Conservation (phyloP, 805 yeast species). For the Starmera quercuum region DNA sequence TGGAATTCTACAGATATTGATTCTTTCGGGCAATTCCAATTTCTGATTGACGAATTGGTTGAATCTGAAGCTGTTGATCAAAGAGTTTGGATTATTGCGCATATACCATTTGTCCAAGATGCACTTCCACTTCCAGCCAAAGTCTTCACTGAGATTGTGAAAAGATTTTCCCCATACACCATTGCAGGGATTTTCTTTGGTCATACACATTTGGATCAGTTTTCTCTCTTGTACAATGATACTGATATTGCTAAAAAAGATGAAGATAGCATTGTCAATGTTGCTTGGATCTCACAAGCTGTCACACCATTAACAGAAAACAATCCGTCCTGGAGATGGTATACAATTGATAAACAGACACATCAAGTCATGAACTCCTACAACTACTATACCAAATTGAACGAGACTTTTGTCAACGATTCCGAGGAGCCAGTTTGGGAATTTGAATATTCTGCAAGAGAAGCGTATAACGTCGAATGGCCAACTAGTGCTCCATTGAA, state of each 20-base stretch:
- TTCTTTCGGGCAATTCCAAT: conserved; percentile 54
- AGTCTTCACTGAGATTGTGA: conserved; percentile 47
- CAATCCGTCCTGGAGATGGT: conserved; percentile 71
- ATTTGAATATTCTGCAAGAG: conserved; percentile 59
- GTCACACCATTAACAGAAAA: conserved; percentile 52
- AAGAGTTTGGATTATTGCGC: conserved; percentile 69
- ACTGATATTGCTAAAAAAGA: conserved; percentile 24
- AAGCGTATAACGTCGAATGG: conserved; percentile 44
- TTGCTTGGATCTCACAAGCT: conserved; percentile 62
- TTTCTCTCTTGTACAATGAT: conserved; percentile 46
- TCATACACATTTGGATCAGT: conserved; percentile 65
- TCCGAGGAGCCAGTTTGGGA: conserved; percentile 57
- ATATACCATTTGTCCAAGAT: conserved; percentile 56
- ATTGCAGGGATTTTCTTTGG: conserved; percentile 67
- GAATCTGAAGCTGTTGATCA: conserved; percentile 50
- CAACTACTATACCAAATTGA: conserved; percentile 51
- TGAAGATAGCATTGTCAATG: conserved; percentile 38
- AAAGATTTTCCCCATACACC: conserved; percentile 60
- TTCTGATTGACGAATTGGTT: conserved; percentile 50
- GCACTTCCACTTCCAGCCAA: conserved; percentile 58
- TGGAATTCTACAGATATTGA: conserved; percentile 47
- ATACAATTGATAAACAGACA: conserved; percentile 54
- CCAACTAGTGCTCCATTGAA: conserved; percentile 52
- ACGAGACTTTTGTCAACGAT: conserved; percentile 44
- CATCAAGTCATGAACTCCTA: conserved; percentile 53